Evolutionary conservation across 2,329 filamentous ascomycete species (phyloP).

Genomic region (Monilinia fructicola): DNA sequence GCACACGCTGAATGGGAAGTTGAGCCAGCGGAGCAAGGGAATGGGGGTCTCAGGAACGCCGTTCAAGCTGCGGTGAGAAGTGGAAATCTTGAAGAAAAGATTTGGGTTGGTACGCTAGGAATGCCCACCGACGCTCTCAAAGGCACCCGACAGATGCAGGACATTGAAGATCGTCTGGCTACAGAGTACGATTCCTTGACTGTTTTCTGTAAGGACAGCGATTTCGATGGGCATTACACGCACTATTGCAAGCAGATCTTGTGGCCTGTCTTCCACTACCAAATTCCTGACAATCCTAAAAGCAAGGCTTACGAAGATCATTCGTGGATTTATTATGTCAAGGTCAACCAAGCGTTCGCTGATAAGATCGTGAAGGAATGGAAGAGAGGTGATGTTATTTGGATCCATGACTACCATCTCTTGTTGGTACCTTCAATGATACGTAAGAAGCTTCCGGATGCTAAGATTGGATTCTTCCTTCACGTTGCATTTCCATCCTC

Average conservation of each 20-base stretch:
- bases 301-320: slow-evolving; percentile 98
- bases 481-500: slow-evolving; percentile 95
- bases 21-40: slow-evolving; percentile 83
- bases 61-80: slow-evolving; percentile 73
- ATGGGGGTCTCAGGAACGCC: slow-evolving; percentile 87
- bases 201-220: slow-evolving; percentile 84
- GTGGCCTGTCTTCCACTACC: slow-evolving; percentile 97
- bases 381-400: slow-evolving; percentile 90
- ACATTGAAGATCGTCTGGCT: slow-evolving; percentile 79
- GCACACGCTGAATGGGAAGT: slow-evolving; percentile 80
- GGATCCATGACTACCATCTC: slow-evolving; percentile 95
- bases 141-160: slow-evolving; percentile 70
- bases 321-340: slow-evolving; percentile 92
- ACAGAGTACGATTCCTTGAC: slow-evolving; percentile 80
- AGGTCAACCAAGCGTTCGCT: slow-evolving; percentile 89
- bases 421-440: slow-evolving; percentile 87
- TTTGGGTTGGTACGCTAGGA: slow-evolving; percentile 89
- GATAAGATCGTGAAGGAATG: slow-evolving; percentile 87
- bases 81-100: slow-evolving; percentile 69
- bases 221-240: slow-evolving; percentile 91
- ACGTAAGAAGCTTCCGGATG: slow-evolving; percentile 84
- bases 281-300: slow-evolving; percentile 96
- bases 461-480: slow-evolving; percentile 93
- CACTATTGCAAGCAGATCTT: slow-evolving; percentile 98
- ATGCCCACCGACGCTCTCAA: slow-evolving; percentile 89